phyloP scores from a whole-genome alignment of 176 grass and related monocot species.

The Alloteropsis semialata region DNA sequence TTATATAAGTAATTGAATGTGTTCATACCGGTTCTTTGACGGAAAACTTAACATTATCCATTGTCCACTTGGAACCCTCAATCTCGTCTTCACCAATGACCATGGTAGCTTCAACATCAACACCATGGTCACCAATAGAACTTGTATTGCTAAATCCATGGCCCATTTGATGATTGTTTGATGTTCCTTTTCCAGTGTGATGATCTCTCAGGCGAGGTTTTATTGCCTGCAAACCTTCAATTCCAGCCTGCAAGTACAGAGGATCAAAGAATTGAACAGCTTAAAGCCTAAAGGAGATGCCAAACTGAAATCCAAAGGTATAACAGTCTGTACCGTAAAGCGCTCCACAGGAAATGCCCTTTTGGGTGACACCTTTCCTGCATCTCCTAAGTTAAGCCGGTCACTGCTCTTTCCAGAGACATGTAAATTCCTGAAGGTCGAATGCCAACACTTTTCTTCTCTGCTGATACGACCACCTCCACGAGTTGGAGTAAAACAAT shows the following conservation, averaged over 20 bases:
- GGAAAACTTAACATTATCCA: conserved; percentile 96
- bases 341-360: conserved; percentile 70
- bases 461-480: conserved; percentile 54
- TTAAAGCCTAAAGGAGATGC: neutral
- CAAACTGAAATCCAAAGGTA: conserved; percentile 19
- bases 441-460: conserved; percentile 99
- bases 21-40: conserved; percentile 83
- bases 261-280: conserved; percentile 17
- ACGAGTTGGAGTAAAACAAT: conserved; percentile 40
- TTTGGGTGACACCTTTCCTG: conserved; percentile 33
- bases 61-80: conserved; percentile 73
- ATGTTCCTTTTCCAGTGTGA: conserved; percentile 32
- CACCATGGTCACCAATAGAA: conserved; percentile 54
- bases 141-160: conserved; percentile 18
- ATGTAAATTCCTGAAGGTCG: conserved; percentile 80
- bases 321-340: conserved; percentile 54
- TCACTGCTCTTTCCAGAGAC: conserved; percentile 77
- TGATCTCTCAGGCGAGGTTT: conserved; percentile 63
- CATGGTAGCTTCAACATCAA: conserved; percentile 84
- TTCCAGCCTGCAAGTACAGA: conserved; percentile 61
- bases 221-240: conserved; percentile 92
- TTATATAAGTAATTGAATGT: conserved; percentile 21
- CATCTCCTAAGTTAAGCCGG: conserved; percentile 36
- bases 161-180: conserved; percentile 31
- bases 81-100: conserved; percentile 54